Evolutionary conservation across 129 eudicot genomes (phyloP).

Genomic region (Helianthus annuus): DNA sequence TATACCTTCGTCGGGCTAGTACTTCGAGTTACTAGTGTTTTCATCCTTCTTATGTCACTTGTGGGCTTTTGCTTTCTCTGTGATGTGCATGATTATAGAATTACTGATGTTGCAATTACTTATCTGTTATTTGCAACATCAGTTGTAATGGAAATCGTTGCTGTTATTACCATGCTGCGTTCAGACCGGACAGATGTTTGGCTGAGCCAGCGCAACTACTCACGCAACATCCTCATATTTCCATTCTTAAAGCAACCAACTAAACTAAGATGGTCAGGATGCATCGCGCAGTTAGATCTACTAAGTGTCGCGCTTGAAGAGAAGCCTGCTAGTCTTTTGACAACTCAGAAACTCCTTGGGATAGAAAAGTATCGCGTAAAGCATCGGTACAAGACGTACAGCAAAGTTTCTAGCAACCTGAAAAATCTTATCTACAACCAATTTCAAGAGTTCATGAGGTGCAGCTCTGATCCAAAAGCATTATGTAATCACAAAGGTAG

Average conservation of each 20-base stretch:
- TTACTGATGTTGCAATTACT: too few species aligned
- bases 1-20: slow-evolving; percentile 28
- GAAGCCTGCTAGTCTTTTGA: not conserved
- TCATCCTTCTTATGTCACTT: slow-evolving; percentile 11
- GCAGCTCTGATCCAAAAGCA: slow-evolving; percentile 18
- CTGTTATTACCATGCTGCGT: slow-evolving; percentile 23
- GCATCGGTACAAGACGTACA: slow-evolving; percentile 36
- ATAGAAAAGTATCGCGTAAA: slow-evolving; percentile 30
- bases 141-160: slow-evolving; percentile 30
- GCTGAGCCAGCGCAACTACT: slow-evolving; percentile 36
- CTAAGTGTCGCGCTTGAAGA: too few species aligned
- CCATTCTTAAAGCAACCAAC: slow-evolving; percentile 18
- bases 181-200: slow-evolving; percentile 48
- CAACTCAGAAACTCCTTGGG: slow-evolving; percentile 25
- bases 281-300: too few species aligned
- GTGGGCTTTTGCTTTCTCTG: slow-evolving; percentile 20
- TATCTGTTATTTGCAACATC: slow-evolving; percentile 21
- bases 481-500: slow-evolving; percentile 38
- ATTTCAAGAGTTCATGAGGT: not conserved
- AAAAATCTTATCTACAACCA: slow-evolving; percentile 37
- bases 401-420: slow-evolving; percentile 27
- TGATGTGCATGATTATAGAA: not conserved
- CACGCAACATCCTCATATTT: not conserved
- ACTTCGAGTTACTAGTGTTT: slow-evolving; percentile 28
- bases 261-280: slow-evolving; percentile 48